Conservation (phyloP, 179 eudicot species). For the Actinidia polygama region DNA sequence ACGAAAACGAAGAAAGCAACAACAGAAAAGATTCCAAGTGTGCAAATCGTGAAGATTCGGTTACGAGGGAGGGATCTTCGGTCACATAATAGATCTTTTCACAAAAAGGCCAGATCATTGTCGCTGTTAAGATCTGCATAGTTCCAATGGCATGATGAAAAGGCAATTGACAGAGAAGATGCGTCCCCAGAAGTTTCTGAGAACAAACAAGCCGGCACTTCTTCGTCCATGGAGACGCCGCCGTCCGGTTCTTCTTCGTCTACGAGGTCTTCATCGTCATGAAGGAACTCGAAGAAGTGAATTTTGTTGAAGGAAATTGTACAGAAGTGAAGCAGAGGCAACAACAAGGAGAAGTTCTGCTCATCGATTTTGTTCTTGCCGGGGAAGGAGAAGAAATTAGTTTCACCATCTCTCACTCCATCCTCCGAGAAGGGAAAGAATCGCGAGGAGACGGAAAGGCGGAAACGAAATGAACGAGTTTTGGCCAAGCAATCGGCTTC, state of each 20-base stretch:
- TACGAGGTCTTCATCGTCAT: constrained; percentile 25
- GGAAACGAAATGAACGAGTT: constrained; percentile 6
- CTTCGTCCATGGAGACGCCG: constrained; percentile 6
- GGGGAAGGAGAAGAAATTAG: constrained; percentile 40
- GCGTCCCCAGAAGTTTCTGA: background rate
- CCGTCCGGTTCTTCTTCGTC: constrained; percentile 26
- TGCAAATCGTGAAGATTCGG: constrained; percentile 4
- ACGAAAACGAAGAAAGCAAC: constrained; percentile 9
- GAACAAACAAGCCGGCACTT: background rate
- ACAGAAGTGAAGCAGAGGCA: constrained; percentile 68
- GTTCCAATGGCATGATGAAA: constrained; percentile 17
- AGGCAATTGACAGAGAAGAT: background rate
- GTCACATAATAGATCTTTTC: constrained; percentile 6
- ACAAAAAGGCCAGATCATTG: constrained; percentile 16
- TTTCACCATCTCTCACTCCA: constrained; percentile 20
- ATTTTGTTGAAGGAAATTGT: constrained; percentile 66
- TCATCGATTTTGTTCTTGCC: constrained; percentile 59
- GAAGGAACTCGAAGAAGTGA: constrained; percentile 32
- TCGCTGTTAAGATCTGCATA: constrained; percentile 4
- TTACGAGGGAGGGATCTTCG: constrained; percentile 15
- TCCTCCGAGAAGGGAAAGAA: constrained; percentile 12
- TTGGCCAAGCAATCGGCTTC: constrained; percentile 27
- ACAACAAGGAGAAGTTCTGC: constrained; percentile 63
- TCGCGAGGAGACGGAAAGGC: constrained; percentile 16
- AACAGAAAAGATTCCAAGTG: background rate